A percentile compares a stretch with the other conserved stretches of the same genome.
Conservation (phyloP, 768 basidiomycete species). For the Panellus pusillus region DNA sequence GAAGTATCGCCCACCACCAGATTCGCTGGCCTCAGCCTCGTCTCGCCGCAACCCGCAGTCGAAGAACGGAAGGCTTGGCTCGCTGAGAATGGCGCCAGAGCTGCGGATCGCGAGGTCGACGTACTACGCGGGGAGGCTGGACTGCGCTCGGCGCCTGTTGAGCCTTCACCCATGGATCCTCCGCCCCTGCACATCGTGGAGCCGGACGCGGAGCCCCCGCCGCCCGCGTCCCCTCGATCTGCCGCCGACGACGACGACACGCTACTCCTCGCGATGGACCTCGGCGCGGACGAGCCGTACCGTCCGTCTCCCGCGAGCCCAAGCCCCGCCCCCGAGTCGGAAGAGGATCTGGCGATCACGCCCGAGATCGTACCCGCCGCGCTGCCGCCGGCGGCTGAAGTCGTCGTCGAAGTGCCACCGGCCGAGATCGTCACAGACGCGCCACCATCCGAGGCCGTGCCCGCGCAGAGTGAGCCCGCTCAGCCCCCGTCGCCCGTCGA, state of each 20-base stretch:
- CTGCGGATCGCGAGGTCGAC: background rate
- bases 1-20: slow-evolving; percentile 12
- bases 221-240: too few relatives aligned
- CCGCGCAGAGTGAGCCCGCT: too few relatives aligned
- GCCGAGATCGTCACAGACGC: too few relatives aligned
- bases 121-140: background rate
- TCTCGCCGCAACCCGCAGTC: slow-evolving; percentile 5
- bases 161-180: too few relatives aligned
- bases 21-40: slow-evolving; percentile 13
- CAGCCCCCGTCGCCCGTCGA: too few relatives aligned
- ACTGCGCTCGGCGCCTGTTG: background rate
- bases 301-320: too few relatives aligned
- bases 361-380: background rate
- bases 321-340: slow-evolving; percentile 9
- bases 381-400: background rate
- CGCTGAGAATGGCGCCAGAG: too few relatives aligned
- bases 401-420: background rate
- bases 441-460: background rate
- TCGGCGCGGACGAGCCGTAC: slow-evolving; percentile 10
- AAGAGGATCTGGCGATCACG: background rate
- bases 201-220: background rate
- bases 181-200: slow-evolving; percentile 5
- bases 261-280: background rate
- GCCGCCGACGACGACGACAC: too few relatives aligned
- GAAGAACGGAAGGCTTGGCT: background rate